A percentile compares a stretch with the other conserved stretches of the same genome.
These are phyloP conservation scores for Thelonectria discophora DNA, from an alignment of 2,329 filamentous ascomycete genomes.

Conservation along the genomic window DNA sequence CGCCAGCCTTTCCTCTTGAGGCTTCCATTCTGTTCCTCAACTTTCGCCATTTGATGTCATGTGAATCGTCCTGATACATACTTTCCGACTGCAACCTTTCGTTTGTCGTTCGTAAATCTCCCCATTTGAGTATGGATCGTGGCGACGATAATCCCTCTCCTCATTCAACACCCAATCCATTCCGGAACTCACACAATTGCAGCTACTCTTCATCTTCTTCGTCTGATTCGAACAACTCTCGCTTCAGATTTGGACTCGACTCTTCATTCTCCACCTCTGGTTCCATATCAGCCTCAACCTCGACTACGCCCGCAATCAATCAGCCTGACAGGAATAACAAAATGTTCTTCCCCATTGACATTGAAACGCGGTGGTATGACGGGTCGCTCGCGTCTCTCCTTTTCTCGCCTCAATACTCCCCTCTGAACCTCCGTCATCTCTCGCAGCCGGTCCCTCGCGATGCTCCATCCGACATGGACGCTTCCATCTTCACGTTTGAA, in stretches of 20 bases:
- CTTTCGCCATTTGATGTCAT: conserved; percentile 18
- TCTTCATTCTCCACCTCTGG: conserved; percentile 26
- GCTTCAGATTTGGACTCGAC: conserved; percentile 38
- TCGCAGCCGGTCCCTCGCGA: conserved; percentile 59
- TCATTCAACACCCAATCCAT: conserved; percentile 24
- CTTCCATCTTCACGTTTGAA: conserved; percentile 58
- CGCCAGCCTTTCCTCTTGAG: conserved; percentile 11
- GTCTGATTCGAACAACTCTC: conserved; percentile 49
- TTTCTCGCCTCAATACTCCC: conserved; percentile 46
- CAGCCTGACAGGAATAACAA: background rate
- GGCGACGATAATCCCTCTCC: conserved; percentile 27
- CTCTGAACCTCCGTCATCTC: conserved; percentile 52
- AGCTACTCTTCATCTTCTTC: conserved; percentile 43
- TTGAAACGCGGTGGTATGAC: conserved; percentile 31
- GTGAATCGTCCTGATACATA: conserved; percentile 2
- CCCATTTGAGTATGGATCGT: conserved; percentile 30
- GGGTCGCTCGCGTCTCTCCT: conserved; percentile 37
- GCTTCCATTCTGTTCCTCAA: conserved; percentile 24
- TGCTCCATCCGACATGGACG: conserved; percentile 49
- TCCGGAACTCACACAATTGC: conserved; percentile 46
- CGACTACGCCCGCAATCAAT: conserved; percentile 14
- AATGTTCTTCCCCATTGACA: conserved; percentile 34
- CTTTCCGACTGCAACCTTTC: background rate
- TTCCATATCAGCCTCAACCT: conserved; percentile 28
- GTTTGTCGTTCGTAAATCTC: background rate